Percentiles rank a stretch among this genome's conserved stretches.
phyloP scores from a whole-genome alignment of 2,329 filamentous ascomycete genomes.

The Monosporascus sp. region DNA sequence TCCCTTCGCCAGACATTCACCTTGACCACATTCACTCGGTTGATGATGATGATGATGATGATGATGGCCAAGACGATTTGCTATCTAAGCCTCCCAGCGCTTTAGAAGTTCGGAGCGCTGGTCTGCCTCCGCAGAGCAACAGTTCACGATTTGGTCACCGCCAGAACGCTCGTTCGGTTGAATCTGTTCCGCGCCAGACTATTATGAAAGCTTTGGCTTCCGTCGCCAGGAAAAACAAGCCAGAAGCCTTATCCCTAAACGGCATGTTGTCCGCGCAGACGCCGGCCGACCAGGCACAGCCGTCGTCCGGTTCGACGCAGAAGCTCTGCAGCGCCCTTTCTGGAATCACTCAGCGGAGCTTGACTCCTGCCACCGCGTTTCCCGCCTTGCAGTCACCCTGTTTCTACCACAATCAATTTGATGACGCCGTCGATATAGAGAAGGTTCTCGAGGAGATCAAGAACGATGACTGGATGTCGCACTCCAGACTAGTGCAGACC shows the following conservation, averaged over 20 bases:
- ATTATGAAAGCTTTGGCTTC: slow-evolving; percentile 78
- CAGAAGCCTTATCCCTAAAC: slow-evolving; percentile 57
- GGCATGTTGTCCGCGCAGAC: slow-evolving; percentile 49
- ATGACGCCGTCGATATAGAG: slow-evolving; percentile 90
- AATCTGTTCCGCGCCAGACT: slow-evolving; percentile 70
- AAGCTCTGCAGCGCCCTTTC: slow-evolving; percentile 58
- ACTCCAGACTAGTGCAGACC: slow-evolving; percentile 90
- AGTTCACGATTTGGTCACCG: slow-evolving; percentile 11
- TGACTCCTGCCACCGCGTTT: slow-evolving; percentile 46
- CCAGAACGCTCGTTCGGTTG: slow-evolving; percentile 27
- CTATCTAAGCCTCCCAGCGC: background rate
- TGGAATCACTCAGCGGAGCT: slow-evolving; percentile 41
- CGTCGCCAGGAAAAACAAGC: slow-evolving; percentile 52
- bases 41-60: background rate
- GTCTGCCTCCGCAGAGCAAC: slow-evolving; percentile 1
- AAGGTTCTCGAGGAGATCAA: slow-evolving; percentile 93
- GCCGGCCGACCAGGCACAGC: slow-evolving; percentile 27
- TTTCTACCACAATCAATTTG: slow-evolving; percentile 96
- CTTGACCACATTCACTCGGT: background rate
- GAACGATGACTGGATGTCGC: slow-evolving; percentile 82
- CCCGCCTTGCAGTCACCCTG: slow-evolving; percentile 82
- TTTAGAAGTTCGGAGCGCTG: background rate
- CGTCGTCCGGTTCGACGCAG: slow-evolving; percentile 46
- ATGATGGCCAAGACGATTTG: background rate
- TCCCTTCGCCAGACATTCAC: background rate